A percentile compares a stretch with the other conserved stretches of the same genome.
Conservation (phyloP, 2,329 filamentous ascomycete species). For the Biscogniauxia marginata region DNA sequence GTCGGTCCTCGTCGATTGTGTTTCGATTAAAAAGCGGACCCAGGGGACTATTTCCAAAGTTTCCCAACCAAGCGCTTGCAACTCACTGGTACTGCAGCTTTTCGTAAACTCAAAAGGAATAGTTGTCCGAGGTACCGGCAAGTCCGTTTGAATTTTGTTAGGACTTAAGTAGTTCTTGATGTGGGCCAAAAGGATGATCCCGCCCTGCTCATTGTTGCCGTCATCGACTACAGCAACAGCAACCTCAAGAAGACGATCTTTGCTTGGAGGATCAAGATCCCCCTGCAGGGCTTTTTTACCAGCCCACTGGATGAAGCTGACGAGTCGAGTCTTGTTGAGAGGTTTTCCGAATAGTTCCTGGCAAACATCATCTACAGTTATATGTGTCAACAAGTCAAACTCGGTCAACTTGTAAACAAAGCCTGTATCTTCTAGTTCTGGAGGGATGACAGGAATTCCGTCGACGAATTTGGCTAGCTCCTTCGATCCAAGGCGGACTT, state of each 20-base stretch:
- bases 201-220: conserved; percentile 57
- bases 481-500: conserved; percentile 74
- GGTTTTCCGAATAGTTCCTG: conserved; percentile 80
- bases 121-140: conserved; percentile 78
- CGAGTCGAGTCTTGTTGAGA: conserved; percentile 73
- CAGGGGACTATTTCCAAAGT: conserved; percentile 83
- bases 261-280: conserved; percentile 68
- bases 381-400: conserved; percentile 81
- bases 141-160: conserved; percentile 74
- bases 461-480: conserved; percentile 72
- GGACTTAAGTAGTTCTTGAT: conserved; percentile 74
- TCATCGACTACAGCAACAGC: conserved; percentile 70
- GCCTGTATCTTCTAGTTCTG: conserved; percentile 67
- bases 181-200: conserved; percentile 73
- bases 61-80: conserved; percentile 83
- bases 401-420: conserved; percentile 81
- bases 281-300: conserved; percentile 68
- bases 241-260: conserved; percentile 72
- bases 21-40: conserved; percentile 77
- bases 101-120: conserved; percentile 84
- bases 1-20: conserved; percentile 55
- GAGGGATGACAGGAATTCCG: conserved; percentile 81
- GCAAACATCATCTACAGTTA: conserved; percentile 84
- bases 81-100: conserved; percentile 60
- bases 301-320: conserved; percentile 83